These are phyloP conservation scores for Pneumocystis sp. DNA, from an alignment of 1,139 yeast genomes.

Conservation along the genomic window DNA sequence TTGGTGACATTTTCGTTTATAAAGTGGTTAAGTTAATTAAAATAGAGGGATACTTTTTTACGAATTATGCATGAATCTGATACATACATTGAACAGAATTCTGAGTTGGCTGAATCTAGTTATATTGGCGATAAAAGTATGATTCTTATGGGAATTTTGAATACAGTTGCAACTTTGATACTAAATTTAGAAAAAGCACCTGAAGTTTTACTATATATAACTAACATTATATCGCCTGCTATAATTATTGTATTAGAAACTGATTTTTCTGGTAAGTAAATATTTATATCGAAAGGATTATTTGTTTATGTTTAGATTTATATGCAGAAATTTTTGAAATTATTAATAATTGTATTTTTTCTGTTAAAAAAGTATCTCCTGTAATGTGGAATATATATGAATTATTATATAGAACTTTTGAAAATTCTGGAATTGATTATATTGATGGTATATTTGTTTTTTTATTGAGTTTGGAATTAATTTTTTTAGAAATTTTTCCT, in stretches of 20 bases:
- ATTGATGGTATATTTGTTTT: slow-evolving; percentile 35
- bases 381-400: slow-evolving; percentile 62
- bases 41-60: slow-evolving; percentile 53
- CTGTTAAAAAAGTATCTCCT: slow-evolving; percentile 56
- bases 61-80: slow-evolving; percentile 51
- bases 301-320: slow-evolving; percentile 4
- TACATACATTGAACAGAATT: slow-evolving; percentile 19
- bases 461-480: not conserved
- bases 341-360: slow-evolving; percentile 70
- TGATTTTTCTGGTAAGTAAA: slow-evolving; percentile 18
- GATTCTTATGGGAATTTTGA: slow-evolving; percentile 76
- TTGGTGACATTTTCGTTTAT: slow-evolving; percentile 21
- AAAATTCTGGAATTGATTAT: slow-evolving; percentile 40
- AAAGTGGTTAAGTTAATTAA: not conserved
- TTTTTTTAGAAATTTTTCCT: slow-evolving; percentile 37
- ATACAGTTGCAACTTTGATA: slow-evolving; percentile 76
- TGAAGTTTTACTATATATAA: slow-evolving; percentile 52
- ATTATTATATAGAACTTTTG: slow-evolving; percentile 39
- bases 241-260: slow-evolving; percentile 50
- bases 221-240: slow-evolving; percentile 59
- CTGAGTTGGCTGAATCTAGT: slow-evolving; percentile 29
- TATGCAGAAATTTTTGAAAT: slow-evolving; percentile 71
- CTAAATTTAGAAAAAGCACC: slow-evolving; percentile 71
- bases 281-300: not conserved
- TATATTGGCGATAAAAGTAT: slow-evolving; percentile 58